Evolutionary conservation across 2,329 filamentous ascomycete genomes (phyloP), one percentile per base, ranked within the genome.

Genomic region (Xylariaceae sp.): DNA sequence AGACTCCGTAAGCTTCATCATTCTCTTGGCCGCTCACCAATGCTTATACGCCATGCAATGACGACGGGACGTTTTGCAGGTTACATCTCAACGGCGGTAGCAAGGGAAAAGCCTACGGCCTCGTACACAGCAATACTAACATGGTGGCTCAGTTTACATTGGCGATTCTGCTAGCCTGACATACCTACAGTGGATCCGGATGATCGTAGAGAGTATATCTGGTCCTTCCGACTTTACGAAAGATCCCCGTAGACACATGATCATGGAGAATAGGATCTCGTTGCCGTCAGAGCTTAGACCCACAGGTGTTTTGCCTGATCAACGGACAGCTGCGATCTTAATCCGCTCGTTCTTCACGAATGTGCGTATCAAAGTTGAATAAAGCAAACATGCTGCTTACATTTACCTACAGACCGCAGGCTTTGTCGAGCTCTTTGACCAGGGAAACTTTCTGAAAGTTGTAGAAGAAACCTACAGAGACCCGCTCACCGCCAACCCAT

Each of bases 111-210:
- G 17, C 18, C 10, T 5, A 19, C n/a, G 12, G 15, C 33, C 33
- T 12, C 33, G 33, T 15, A 15, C 9, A 36, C 4, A 36, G 32
- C 45, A 6, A 5, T 49, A 27, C 56, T 60, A 47, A 58, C 38
- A 44, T 41, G 19, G 22, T 30, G 33, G 11, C 9, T 15, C 42
- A 80, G 78, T 82, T 19, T 85, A 83, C 53, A 72, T 84, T 52
- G 82, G 82, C n/a, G 79, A 84, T 55, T 81, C 82, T 2, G 80
- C 81, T 1, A 80, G 79, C 0, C 67, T 85, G 6, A 81, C 82
- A 0, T 84, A 80, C 57, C 67, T 85, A 3, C 78, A 84, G 48
- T 68, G 81, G 40, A 75, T 85, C 15, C 77, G 82, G 10, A 77
- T 79, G 67, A 76, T 84, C 56, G 80, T 85, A 5, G 76, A 80